Evolutionary conservation across 2,329 filamentous ascomycete species (phyloP), one percentile per base, ranked within the genome.

Genomic region (Colletotrichum gigasporum): DNA sequence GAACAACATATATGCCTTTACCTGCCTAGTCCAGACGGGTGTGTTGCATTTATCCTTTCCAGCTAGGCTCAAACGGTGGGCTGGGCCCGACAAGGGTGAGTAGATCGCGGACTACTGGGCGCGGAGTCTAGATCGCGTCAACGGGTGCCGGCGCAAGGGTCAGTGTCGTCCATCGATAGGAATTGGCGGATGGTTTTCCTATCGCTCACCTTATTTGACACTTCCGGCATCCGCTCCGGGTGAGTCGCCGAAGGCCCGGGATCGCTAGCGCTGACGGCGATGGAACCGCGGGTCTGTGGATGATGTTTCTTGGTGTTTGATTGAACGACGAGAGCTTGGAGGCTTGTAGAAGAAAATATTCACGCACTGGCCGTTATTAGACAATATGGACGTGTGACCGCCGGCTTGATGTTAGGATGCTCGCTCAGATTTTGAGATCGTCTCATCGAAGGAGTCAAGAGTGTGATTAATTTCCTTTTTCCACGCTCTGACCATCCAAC

Each of bases 201-300:
- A 37, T 44, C 54, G n/a, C 39, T 12, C 45, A 42, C 18, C 11
- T 39, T 12, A 30, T 10, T 50, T 22, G 39, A 45, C 4, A 45
- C 39, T 32, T 47, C 18, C 24, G 22, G 39, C n/a, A 52, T 47
- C 39, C 35, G 32, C 45, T 52, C 45, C 16, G 45, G 11, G 45
- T 53, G 54, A 45, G 60, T 63, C 52, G 12, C 10, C 22, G n/a
- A 52, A 10, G 14, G 20, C n/a, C 47, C 37, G 37, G 47, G 47
- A 22, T 42, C 4, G 11, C 11, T 52, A 44, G 56, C 16, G 47
- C 47, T 37, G 56, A 53, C 20, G 24, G 10, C n/a, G 42, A 41
- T 48, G 16, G n/a, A 9, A 2, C 5, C 9, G 4, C 26, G 47
- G 5, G 16, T 37, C 18, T 14, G 10, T 26, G 8, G 18, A 39